These are phyloP conservation scores for Ceratobasidium sp. DNA, from an alignment of 1,284 basidiomycete genomes.

Conservation along the genomic window DNA sequence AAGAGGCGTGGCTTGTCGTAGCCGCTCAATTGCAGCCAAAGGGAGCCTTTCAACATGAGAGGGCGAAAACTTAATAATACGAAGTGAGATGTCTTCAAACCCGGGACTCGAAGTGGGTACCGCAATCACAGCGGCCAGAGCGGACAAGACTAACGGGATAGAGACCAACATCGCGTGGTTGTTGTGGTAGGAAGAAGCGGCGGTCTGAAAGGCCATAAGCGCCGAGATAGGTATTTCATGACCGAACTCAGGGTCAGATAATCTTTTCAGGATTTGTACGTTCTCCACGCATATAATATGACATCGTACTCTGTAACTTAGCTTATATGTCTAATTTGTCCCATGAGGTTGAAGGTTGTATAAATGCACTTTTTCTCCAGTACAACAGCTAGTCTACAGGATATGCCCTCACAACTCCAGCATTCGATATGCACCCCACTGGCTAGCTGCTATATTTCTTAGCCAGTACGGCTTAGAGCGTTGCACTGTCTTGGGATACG, in stretches of 20 bases:
- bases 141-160: slow-evolving; percentile 6
- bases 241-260: slow-evolving; percentile 2
- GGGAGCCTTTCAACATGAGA: slow-evolving; percentile 27
- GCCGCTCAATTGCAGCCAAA: slow-evolving; percentile 15
- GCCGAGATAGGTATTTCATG: background rate
- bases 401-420: too few relatives aligned
- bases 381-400: too few relatives aligned
- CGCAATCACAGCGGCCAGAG: background rate
- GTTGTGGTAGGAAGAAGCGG: background rate
- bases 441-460: too few relatives aligned
- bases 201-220: background rate
- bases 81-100: slow-evolving; percentile 24
- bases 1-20: slow-evolving; percentile 20
- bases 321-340: too few relatives aligned
- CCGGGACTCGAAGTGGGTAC: background rate
- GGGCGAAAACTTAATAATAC: slow-evolving; percentile 25
- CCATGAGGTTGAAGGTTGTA: too few relatives aligned
- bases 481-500: too few relatives aligned
- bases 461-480: too few relatives aligned
- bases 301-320: too few relatives aligned
- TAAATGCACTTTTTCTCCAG: too few relatives aligned
- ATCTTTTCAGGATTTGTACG: background rate
- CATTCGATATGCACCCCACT: too few relatives aligned
- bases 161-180: background rate
- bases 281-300: too few relatives aligned